phyloP scores from a whole-genome alignment of 345 rosid species.

The Erodium maritimum region DNA sequence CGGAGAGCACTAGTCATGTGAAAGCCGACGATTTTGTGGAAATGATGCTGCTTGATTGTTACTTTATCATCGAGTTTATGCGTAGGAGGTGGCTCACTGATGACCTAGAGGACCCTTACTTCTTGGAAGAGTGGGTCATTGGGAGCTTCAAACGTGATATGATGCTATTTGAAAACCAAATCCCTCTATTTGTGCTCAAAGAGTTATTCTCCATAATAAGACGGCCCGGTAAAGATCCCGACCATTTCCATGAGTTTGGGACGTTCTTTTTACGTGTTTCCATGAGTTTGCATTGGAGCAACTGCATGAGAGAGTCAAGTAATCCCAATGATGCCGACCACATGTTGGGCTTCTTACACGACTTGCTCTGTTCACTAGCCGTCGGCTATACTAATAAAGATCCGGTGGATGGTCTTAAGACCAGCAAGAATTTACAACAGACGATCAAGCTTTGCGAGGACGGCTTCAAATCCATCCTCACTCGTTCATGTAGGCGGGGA shows the following conservation, averaged over 20 bases:
- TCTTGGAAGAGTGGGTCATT: neutral
- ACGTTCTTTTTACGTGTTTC: neutral
- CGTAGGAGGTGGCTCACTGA: neutral
- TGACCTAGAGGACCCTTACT: neutral
- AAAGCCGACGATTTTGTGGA: neutral
- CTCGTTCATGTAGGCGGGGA: too few relatives aligned
- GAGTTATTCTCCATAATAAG: conserved; percentile 3
- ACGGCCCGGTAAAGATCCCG: neutral
- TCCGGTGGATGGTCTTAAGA: too few relatives aligned
- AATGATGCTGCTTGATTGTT: neutral
- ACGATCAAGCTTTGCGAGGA: too few relatives aligned
- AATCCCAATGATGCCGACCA: neutral
- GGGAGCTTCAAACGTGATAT: neutral
- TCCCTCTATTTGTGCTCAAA: conserved; percentile 9
- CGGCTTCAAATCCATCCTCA: too few relatives aligned
- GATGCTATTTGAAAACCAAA: conserved; percentile 9
- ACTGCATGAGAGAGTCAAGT: neutral
- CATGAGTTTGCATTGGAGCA: neutral
- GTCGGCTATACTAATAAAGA: too few relatives aligned
- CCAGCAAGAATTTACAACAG: too few relatives aligned
- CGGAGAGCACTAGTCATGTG: neutral
- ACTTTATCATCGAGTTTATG: neutral
- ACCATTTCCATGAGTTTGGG: neutral
- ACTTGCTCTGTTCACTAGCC: neutral
- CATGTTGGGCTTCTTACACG: neutral